These are phyloP conservation scores for Boletus nobilissimus DNA, from an alignment of 1,284 basidiomycete species.

Conservation along the genomic window DNA sequence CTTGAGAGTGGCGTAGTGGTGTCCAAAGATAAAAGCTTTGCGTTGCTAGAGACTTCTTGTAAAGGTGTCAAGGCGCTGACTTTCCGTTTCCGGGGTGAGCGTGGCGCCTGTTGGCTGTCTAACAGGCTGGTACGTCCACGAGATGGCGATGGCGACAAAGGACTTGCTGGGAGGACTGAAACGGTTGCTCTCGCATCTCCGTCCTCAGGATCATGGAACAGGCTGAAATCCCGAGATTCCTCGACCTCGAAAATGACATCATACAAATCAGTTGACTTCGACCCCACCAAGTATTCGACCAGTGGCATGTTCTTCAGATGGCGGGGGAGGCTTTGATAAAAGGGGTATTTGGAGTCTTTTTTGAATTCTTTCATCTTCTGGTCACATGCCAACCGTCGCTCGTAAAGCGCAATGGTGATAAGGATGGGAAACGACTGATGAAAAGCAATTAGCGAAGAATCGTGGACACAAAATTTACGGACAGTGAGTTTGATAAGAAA, in stretches of 20 bases:
- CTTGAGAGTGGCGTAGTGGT: conserved; percentile 43
- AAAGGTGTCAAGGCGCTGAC: conserved; percentile 41
- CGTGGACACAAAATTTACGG: conserved; percentile 7
- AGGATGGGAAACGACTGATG: conserved; percentile 80
- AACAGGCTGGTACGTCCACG: conserved; percentile 8
- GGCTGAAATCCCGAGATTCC: conserved; percentile 58
- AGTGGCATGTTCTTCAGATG: conserved; percentile 77
- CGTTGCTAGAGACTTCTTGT: conserved; percentile 44
- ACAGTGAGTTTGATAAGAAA: conserved; percentile 81
- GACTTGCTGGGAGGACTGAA: conserved; percentile 28
- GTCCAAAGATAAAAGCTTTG: conserved; percentile 45
- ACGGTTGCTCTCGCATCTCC: conserved; percentile 38
- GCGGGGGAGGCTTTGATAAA: conserved; percentile 74
- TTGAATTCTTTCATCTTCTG: conserved; percentile 60
- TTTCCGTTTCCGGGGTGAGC: conserved; percentile 41
- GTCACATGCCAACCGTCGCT: conserved; percentile 71
- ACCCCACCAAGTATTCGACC: conserved; percentile 76
- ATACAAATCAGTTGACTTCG: conserved; percentile 69
- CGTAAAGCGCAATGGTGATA: conserved; percentile 81
- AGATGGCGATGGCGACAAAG: conserved; percentile 26
- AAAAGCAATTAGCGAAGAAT: conserved; percentile 22
- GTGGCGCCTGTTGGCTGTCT: conserved; percentile 28
- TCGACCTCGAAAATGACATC: conserved; percentile 83
- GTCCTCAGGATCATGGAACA: conserved; percentile 61
- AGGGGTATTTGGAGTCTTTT: conserved; percentile 59